Base-by-base conservation (phyloP, 768 basidiomycete genomes). In the Rhodotorula diobovata region DNA sequence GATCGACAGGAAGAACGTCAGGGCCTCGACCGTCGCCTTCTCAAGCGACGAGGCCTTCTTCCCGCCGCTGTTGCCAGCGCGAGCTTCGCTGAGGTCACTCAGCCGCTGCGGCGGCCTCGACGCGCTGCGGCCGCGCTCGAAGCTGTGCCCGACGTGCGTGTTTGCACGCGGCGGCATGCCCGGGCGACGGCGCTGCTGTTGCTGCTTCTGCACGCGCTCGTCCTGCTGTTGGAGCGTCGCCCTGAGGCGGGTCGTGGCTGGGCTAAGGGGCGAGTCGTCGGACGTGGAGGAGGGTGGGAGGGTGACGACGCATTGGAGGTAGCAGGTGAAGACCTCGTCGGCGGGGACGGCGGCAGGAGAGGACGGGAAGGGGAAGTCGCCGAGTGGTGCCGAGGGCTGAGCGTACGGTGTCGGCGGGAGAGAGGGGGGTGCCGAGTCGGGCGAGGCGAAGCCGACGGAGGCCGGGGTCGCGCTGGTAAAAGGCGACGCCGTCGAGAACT, bases 1-100 rank as follows among this genome's bases (percentile, higher is more conserved):
- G 58, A 72, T 72, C 50, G 74, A 76, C 16, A 76, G 54, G 70
- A 63, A 72, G 62, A 75, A 75, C 3, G 58, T 46, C 21, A 72
- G 28, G 11, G 70, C 68, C 30, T 69, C 53, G 67, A 75, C 66
- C 7, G 32, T 34, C 39, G 69, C 64, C 35, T 71, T 67, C 50
- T 68, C 58, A 28, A 34, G 25, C 18, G 9, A 20, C 20, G 32
- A 39, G 28, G 59, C 55, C 9, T 32, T 62, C 45, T 43, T 50
- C 41, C 67, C 61, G 45, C 56, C 28, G 0, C 34, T 20, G 25
- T 15, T 28, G 7, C 23, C 23, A 5, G 6, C 37, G 11, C 14
- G 12, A 18, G 6, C 41, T 12, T 18, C 41, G 41, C 41, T 16
- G 39, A 50, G 23, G 53, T 50, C 56, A 12, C 39, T 21, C 11